Evolutionary conservation across 2,329 filamentous ascomycete genomes (phyloP).

Genomic region (Periglandula ipomoeae): DNA sequence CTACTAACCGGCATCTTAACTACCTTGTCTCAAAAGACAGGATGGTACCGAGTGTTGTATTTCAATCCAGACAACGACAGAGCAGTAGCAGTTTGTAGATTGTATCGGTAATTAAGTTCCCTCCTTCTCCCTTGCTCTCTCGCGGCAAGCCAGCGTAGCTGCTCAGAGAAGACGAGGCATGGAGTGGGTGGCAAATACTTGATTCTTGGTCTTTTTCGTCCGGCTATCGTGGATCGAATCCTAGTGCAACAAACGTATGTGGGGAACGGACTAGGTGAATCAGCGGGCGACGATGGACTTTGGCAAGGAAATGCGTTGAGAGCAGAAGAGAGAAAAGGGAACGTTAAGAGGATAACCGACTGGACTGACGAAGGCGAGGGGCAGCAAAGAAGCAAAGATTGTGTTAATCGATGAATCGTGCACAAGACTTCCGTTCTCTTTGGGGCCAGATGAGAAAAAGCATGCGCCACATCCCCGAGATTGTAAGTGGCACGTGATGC

Average conservation of each 20-base stretch:
- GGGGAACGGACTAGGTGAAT: background rate
- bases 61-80: background rate
- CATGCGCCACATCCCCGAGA: constrained; percentile 3
- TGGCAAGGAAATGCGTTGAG: background rate
- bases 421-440: background rate
- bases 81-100: no score
- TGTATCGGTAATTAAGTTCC: background rate
- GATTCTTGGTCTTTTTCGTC: background rate
- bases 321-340: background rate
- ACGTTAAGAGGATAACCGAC: background rate
- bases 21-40: background rate
- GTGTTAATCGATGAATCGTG: background rate
- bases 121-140: background rate
- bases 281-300: background rate
- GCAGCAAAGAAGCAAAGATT: background rate
- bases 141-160: constrained; percentile 4
- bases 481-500: background rate
- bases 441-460: background rate
- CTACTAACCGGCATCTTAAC: constrained; percentile 23
- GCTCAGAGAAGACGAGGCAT: constrained; percentile 3
- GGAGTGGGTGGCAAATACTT: background rate
- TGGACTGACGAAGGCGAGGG: background rate
- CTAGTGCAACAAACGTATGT: background rate
- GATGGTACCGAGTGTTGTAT: background rate
- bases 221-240: background rate